Evolutionary conservation across 805 yeast genomes (phyloP).

Genomic region (Candida pseudoglaebosa): DNA sequence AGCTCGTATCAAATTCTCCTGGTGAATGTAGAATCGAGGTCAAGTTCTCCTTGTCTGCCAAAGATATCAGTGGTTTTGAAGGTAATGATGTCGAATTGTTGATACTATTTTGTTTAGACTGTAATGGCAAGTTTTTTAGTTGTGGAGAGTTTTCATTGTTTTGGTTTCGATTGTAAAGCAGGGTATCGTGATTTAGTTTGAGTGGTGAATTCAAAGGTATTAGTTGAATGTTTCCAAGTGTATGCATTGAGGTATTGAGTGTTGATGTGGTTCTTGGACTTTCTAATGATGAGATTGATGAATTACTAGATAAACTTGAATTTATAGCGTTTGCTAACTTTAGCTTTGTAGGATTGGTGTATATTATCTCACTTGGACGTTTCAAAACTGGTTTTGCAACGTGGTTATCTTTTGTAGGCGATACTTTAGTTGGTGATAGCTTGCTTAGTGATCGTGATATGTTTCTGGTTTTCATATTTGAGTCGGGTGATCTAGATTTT

Average conservation of each 20-base stretch:
- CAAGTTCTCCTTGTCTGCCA: slow-evolving; percentile 11
- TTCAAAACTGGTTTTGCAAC: slow-evolving; percentile 7
- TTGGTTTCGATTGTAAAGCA: background rate
- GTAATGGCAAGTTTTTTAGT: background rate
- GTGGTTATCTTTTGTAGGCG: slow-evolving; percentile 10
- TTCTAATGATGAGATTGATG: slow-evolving; percentile 7
- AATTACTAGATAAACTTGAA: slow-evolving; percentile 9
- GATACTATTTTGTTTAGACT: background rate
- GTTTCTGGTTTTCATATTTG: slow-evolving; percentile 2
- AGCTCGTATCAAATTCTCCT: slow-evolving; percentile 6
- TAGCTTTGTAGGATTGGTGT: slow-evolving; percentile 11
- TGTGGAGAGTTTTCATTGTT: background rate
- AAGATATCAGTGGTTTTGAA: background rate
- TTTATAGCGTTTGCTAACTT: slow-evolving; percentile 12
- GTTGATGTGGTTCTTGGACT: slow-evolving; percentile 8
- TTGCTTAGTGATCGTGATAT: background rate
- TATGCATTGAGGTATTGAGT: background rate
- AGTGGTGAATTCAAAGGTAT: slow-evolving; percentile 18
- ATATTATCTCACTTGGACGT: slow-evolving; percentile 3
- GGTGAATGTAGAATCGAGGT: slow-evolving; percentile 12
- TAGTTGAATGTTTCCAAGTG: slow-evolving; percentile 9
- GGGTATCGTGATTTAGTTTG: background rate
- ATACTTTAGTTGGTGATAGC: slow-evolving; percentile 4
- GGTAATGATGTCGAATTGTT: background rate
- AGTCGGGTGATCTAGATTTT: slow-evolving; percentile 5